Conservation (phyloP, 768 basidiomycete genomes). For the Leccinum aurantiacum region DNA sequence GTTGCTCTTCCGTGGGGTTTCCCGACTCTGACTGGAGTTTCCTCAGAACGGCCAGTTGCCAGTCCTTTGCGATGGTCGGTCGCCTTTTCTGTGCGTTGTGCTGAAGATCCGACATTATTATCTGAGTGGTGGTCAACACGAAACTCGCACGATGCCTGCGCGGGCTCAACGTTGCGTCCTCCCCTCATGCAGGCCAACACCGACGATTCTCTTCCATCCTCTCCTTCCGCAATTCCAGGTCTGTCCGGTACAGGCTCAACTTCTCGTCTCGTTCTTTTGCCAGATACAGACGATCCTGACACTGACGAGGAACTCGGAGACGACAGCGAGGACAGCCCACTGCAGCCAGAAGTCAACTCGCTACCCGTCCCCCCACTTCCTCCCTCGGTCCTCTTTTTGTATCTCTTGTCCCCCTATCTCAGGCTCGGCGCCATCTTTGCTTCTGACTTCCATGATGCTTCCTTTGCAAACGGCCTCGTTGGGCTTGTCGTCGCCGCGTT, state of each 20-base stretch:
- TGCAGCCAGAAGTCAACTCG: slow-evolving; percentile 9
- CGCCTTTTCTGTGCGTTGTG: slow-evolving; percentile 5
- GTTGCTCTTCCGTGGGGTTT: slow-evolving; percentile 26
- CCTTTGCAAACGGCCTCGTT: slow-evolving; percentile 51
- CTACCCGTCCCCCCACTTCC: slow-evolving; percentile 47
- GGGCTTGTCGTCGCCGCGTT: slow-evolving; percentile 53
- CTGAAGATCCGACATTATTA: background rate
- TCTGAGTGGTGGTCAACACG: background rate
- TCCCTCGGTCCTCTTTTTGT: slow-evolving; percentile 60
- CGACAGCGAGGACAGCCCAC: slow-evolving; percentile 35
- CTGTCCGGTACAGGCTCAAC: slow-evolving; percentile 39
- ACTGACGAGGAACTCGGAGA: slow-evolving; percentile 42
- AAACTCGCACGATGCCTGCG: slow-evolving; percentile 19
- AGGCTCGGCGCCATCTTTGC: slow-evolving; percentile 69
- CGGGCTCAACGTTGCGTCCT: background rate
- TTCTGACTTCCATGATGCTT: slow-evolving; percentile 42
- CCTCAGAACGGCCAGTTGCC: slow-evolving; percentile 32
- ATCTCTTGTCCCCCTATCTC: slow-evolving; percentile 67
- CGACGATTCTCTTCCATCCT: slow-evolving; percentile 11
- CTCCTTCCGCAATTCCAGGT: slow-evolving; percentile 2
- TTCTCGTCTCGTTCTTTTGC: slow-evolving; percentile 63
- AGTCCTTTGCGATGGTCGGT: slow-evolving; percentile 23
- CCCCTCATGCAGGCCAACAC: slow-evolving; percentile 15
- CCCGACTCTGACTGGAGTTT: slow-evolving; percentile 22
- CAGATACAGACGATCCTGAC: slow-evolving; percentile 48